Conservation (phyloP, 192 early-diverging fungal genomes). For the Coemansia erecta region DNA sequence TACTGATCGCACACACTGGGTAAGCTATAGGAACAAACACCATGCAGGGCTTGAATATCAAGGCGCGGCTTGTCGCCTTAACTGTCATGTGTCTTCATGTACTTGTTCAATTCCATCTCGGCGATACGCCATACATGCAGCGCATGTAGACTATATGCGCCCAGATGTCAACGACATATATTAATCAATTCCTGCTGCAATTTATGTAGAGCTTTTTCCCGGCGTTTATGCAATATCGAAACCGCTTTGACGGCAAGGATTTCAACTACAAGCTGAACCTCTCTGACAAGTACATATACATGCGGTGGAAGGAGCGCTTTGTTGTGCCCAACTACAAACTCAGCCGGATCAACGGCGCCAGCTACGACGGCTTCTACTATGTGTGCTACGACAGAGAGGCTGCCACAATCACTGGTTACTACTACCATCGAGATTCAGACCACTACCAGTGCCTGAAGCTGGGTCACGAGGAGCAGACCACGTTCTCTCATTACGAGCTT, state of each 20-base stretch:
- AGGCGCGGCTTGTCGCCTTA: no score
- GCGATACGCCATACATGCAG: no score
- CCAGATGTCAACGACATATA: not conserved
- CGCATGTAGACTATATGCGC: no score
- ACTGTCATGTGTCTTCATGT: no score
- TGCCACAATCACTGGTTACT: constrained; percentile 64
- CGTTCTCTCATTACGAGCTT: constrained; percentile 52
- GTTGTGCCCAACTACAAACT: constrained; percentile 77
- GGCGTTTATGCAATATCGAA: constrained; percentile 39
- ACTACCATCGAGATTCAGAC: constrained; percentile 57
- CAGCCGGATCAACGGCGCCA: constrained; percentile 67
- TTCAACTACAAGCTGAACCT: constrained; percentile 50
- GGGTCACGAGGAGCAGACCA: constrained; percentile 29
- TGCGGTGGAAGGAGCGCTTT: constrained; percentile 89
- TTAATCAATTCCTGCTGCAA: not conserved
- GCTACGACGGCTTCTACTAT: constrained; percentile 83
- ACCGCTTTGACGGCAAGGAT: constrained; percentile 35
- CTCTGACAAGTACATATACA: constrained; percentile 66
- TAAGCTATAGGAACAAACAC: constrained; percentile 13
- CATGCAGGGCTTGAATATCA: no score
- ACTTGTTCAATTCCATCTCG: no score
- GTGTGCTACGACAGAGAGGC: constrained; percentile 65
- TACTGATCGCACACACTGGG: constrained; percentile 71
- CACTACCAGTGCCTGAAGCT: constrained; percentile 53
- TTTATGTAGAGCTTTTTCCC: constrained; percentile 45